Evolutionary conservation across 805 yeast species (phyloP).

Genomic region (Candida sphagnicola): DNA sequence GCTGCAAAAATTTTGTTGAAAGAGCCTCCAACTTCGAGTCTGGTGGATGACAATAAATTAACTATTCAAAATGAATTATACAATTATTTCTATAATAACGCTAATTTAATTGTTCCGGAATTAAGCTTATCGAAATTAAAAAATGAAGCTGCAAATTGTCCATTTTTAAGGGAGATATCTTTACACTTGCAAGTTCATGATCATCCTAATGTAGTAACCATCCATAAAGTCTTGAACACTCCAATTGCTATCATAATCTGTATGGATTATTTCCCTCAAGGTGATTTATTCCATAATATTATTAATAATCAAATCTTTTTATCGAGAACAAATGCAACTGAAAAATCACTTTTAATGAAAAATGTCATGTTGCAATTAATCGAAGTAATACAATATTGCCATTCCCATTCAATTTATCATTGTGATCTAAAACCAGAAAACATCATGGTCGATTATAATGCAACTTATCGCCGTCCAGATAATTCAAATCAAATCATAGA

Average conservation of each 20-base stretch:
- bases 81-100: constrained; percentile 14
- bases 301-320: constrained; percentile 69
- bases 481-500: constrained; percentile 19
- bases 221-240: constrained; percentile 67
- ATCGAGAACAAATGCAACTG: constrained; percentile 14
- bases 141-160: constrained; percentile 19
- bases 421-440: constrained; percentile 43
- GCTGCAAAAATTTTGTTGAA: constrained; percentile 75
- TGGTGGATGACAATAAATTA: constrained; percentile 16
- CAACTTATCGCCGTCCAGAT: constrained; percentile 17
- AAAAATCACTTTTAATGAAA: constrained; percentile 46
- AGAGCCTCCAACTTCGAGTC: constrained; percentile 28
- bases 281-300: constrained; percentile 83
- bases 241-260: constrained; percentile 60
- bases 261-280: constrained; percentile 83
- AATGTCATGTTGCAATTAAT: constrained; percentile 39
- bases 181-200: constrained; percentile 71
- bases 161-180: constrained; percentile 60
- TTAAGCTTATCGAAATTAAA: constrained; percentile 19
- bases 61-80: constrained; percentile 23
- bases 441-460: constrained; percentile 33
- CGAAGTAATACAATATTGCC: constrained; percentile 33
- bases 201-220: constrained; percentile 75
- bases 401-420: constrained; percentile 29
- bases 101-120: constrained; percentile 15